Evolutionary conservation across 768 basidiomycete species (phyloP), one percentile per base, ranked within the genome.

Genomic region (Boletus edulis): DNA sequence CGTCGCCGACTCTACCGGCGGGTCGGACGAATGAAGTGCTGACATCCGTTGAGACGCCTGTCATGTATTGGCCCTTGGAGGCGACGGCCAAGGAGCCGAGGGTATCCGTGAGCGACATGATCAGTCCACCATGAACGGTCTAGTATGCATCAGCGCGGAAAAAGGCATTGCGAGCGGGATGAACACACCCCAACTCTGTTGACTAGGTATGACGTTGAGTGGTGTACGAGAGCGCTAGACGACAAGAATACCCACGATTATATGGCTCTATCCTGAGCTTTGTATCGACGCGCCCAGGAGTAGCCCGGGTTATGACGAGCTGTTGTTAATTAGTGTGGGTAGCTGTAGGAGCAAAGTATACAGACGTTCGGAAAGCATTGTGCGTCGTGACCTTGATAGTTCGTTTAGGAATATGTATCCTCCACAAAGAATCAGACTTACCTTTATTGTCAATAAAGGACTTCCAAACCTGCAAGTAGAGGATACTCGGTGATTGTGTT

Each of bases 1-100:
- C 71, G 56, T 92, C 89, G 12, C 90, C 91, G 0, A 76, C 73
- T 51, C 75, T 78, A n/a, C 91, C 91, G 6, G 81, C 87, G 18
- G 88, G 89, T 34, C 84, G 83, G 54, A 92, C 81, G 58, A 92
- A 93, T 1, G 87, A 87, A 0, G 90, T 81, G 22, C 74, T 85
- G 58, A 94, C 83, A 66, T 93, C 91, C 4, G 89, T 90, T 3
- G 89, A 91, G 11, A 93, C 90, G 15, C 91, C 90, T 0, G 91
- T 93, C 90, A 91, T 91, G 63, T 75, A 94, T 10, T 91, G 85
- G 3, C 91, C 91, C 58, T 85, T 85, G 14, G 85, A 81, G 1
- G 90, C 87, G 24, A 94, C 82, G n/a, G 87, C 90, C 17, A 93
- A 80, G 1, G 91, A 92, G 4, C 91, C 91, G 17, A 93, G 70